Percentiles rank a stretch among this genome's conserved stretches.
Evolutionary conservation across 2,329 filamentous ascomycete genomes (phyloP).

Genomic region (Phoma sp.): DNA sequence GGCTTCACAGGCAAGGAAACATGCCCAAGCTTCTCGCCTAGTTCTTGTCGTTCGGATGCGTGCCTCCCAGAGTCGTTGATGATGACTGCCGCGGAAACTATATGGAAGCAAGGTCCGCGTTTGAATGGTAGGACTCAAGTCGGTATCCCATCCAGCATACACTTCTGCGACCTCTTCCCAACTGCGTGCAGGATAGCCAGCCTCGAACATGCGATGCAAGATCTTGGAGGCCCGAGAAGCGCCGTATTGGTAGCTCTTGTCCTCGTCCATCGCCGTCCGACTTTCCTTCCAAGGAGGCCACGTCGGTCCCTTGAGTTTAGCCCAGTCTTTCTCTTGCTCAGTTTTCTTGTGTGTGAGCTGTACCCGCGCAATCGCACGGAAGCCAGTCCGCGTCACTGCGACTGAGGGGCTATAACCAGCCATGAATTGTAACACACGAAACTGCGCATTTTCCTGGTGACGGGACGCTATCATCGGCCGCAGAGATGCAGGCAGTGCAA

Average conservation of each 20-base stretch:
- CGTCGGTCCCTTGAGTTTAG: conserved; percentile 62
- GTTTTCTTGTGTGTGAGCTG: conserved; percentile 66
- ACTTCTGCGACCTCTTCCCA: conserved; percentile 63
- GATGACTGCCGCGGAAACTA: background rate
- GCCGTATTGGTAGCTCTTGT: conserved; percentile 62
- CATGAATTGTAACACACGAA: conserved; percentile 64
- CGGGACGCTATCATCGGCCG: conserved; percentile 57
- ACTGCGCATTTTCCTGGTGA: conserved; percentile 63
- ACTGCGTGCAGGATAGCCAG: conserved; percentile 58
- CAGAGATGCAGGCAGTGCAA: conserved; percentile 56
- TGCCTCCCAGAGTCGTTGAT: conserved; percentile 56
- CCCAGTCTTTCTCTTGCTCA: conserved; percentile 61
- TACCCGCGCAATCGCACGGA: conserved; percentile 61
- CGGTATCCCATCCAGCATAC: conserved; percentile 67
- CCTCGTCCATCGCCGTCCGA: conserved; percentile 64
- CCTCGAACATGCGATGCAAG: conserved; percentile 63
- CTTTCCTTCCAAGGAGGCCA: conserved; percentile 72
- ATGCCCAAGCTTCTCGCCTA: conserved; percentile 68
- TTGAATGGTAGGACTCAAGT: conserved; percentile 68
- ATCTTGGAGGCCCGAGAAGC: conserved; percentile 63
- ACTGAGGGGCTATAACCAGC: conserved; percentile 59
- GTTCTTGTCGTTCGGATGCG: conserved; percentile 66
- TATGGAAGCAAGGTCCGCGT: conserved; percentile 54
- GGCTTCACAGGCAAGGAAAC: conserved; percentile 63
- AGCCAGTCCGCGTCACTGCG: conserved; percentile 63